Conservation (phyloP, 164 flowering plant species). For the Vitis riparia region DNA sequence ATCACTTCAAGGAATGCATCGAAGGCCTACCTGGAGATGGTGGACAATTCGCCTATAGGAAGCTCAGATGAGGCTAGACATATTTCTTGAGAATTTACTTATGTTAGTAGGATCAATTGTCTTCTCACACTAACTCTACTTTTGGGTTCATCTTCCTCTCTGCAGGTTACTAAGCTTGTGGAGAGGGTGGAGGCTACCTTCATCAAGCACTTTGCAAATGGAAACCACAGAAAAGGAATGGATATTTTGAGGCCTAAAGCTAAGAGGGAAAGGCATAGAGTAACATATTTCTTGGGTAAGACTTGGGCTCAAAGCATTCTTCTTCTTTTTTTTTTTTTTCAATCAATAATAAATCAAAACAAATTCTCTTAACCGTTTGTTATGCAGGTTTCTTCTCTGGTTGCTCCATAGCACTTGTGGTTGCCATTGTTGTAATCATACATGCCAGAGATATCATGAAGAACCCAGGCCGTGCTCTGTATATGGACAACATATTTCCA, state of each 20-base stretch:
- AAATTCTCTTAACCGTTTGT: background rate
- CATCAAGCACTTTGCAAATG: constrained; percentile 54
- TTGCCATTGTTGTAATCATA: constrained; percentile 24
- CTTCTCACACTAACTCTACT: background rate
- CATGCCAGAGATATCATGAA: constrained; percentile 34
- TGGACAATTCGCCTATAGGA: constrained; percentile 60
- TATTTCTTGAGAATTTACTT: background rate
- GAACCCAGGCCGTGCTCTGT: constrained; percentile 18
- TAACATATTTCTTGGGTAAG: constrained; percentile 45
- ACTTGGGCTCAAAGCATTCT: background rate
- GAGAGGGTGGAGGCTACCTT: constrained; percentile 48
- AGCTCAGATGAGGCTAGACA: constrained; percentile 44
- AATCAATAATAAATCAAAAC: background rate
- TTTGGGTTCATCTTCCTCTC: background rate
- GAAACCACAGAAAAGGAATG: constrained; percentile 56
- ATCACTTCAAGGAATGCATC: constrained; percentile 57
- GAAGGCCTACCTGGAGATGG: constrained; percentile 53
- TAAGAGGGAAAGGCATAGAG: constrained; percentile 43
- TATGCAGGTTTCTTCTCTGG: constrained; percentile 49
- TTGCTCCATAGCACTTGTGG: constrained; percentile 45
- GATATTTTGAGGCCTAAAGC: constrained; percentile 34
- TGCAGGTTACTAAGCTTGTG: constrained; percentile 41
- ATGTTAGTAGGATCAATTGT: background rate
- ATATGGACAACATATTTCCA: constrained; percentile 55
- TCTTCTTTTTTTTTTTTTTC: background rate